These are phyloP conservation scores for Guadua angustifolia DNA, from an alignment of 176 grass and related monocot genomes.

Conservation along the genomic window DNA sequence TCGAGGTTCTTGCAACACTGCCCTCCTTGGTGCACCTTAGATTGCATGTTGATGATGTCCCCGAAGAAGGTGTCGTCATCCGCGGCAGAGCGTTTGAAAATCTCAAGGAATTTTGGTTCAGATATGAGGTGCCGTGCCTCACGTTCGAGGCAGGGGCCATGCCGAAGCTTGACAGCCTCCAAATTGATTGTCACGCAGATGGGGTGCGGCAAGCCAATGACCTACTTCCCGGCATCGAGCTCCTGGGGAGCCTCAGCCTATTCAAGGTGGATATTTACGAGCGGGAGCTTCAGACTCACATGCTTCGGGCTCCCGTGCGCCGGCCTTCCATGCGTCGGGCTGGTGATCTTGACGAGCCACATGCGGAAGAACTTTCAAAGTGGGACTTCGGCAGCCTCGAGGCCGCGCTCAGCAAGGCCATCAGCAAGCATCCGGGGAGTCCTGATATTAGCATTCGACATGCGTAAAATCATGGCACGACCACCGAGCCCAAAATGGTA, in stretches of 20 bases:
- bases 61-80: not conserved
- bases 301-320: too few species aligned
- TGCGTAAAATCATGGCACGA: too few species aligned
- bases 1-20: not conserved
- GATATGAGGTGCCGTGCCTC: not conserved
- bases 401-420: not conserved
- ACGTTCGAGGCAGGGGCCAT: conserved; percentile 16
- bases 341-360: too few species aligned
- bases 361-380: too few species aligned
- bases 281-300: accelerated
- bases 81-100: not conserved
- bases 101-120: conserved; percentile 26
- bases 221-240: not conserved
- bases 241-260: not conserved
- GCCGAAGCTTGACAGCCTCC: not conserved
- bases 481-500: too few species aligned
- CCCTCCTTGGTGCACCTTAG: not conserved
- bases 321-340: too few species aligned
- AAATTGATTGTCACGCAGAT: not conserved
- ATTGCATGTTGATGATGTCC: not conserved
- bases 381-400: not conserved
- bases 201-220: not conserved
- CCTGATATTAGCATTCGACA: not conserved
- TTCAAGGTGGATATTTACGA: not conserved
- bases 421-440: not conserved